Percentiles rank a stretch among this genome's conserved stretches.
phyloP scores from a whole-genome alignment of 768 basidiomycete genomes.

The Pisolithus marmoratus region DNA sequence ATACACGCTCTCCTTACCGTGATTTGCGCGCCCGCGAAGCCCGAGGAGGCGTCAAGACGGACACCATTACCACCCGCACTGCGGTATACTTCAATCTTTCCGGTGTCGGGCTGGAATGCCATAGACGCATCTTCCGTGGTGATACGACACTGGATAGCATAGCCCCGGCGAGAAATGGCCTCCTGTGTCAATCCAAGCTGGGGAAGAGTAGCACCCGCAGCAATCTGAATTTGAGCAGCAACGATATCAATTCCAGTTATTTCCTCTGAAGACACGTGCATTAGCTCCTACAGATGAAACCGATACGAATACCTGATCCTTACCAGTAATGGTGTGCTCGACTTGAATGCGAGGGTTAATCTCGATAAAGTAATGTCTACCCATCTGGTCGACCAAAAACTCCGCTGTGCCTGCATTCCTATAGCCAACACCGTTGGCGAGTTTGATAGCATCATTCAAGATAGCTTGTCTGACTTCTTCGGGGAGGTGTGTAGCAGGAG shows the following conservation, averaged over 20 bases:
- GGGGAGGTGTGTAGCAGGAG: slow-evolving; percentile 89
- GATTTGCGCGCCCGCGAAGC: slow-evolving; percentile 98
- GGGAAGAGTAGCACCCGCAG: slow-evolving; percentile 93
- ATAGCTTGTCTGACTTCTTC: slow-evolving; percentile 90
- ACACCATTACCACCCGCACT: slow-evolving; percentile 99
- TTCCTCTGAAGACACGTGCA: slow-evolving; percentile 64
- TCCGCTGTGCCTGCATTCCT: slow-evolving; percentile 97
- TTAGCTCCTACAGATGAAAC: not conserved
- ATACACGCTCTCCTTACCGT: slow-evolving; percentile 52
- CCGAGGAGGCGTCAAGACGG: slow-evolving; percentile 92
- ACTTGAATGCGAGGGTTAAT: slow-evolving; percentile 99
- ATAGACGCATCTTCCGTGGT: slow-evolving; percentile 95
- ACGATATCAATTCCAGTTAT: slow-evolving; percentile 99
- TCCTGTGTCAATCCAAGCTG: slow-evolving; percentile 96
- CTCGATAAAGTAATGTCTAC: slow-evolving; percentile 98
- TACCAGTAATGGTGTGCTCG: slow-evolving; percentile 98
- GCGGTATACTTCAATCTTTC: slow-evolving; percentile 99
- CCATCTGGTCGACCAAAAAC: slow-evolving; percentile 95
- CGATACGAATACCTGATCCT: slow-evolving; percentile 10
- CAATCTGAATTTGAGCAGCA: slow-evolving; percentile 98
- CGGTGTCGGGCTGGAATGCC: slow-evolving; percentile 96
- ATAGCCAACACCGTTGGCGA: slow-evolving; percentile 91
- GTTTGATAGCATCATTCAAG: slow-evolving; percentile 84
- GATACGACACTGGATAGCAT: slow-evolving; percentile 97
- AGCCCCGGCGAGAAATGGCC: slow-evolving; percentile 91